Conservation (phyloP, 1,139 yeast species). For the Geotrichum reessii region DNA sequence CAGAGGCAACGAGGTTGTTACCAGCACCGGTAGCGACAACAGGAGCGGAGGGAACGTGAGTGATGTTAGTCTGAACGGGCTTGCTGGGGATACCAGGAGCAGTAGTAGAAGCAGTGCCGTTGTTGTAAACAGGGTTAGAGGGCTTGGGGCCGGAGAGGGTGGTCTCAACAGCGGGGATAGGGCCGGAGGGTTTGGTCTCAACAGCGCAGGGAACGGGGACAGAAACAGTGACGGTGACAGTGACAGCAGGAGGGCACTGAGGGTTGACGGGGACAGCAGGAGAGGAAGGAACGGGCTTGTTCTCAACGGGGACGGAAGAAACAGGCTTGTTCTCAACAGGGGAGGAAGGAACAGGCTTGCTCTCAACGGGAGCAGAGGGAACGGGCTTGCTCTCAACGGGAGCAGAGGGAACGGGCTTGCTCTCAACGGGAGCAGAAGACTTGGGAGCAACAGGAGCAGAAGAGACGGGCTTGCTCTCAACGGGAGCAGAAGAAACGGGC, state of each 20-base stretch:
- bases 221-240: neutral
- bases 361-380: neutral
- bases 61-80: constrained; percentile 1
- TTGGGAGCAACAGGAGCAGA: neutral
- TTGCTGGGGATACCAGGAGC: constrained; percentile 5
- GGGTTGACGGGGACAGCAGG: neutral
- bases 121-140: constrained; percentile 1
- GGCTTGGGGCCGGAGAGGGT: neutral
- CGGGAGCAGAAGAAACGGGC: constrained; percentile 5
- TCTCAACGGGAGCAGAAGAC: neutral
- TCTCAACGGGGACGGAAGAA: neutral
- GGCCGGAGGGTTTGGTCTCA: neutral
- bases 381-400: neutral
- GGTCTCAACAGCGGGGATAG: neutral
- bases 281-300: neutral
- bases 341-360: neutral
- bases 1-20: constrained; percentile 5
- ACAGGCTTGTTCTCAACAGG: neutral
- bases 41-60: neutral
- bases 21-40: constrained; percentile 6
- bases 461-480: neutral
- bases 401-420: constrained; percentile 1
- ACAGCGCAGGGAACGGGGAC: neutral
- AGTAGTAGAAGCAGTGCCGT: neutral
- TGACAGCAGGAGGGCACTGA: neutral